phyloP scores from a whole-genome alignment of 1,284 basidiomycete species.

The Trichosporon asahii region DNA sequence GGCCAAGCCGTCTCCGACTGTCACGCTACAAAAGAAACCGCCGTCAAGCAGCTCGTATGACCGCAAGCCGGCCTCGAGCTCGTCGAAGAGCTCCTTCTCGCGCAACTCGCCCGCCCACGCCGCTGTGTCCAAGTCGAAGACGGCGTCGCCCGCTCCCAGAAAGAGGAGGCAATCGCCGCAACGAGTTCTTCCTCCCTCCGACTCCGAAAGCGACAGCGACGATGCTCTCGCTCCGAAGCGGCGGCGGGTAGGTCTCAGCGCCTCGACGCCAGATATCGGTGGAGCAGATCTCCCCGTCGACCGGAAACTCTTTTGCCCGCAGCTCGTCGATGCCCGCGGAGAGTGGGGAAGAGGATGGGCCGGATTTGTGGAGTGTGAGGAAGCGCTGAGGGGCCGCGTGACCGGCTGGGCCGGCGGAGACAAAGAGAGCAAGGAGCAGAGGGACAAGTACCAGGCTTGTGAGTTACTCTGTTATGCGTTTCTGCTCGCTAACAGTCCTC shows the following conservation, averaged over 20 bases:
- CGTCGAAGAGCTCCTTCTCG: neutral
- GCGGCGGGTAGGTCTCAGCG: slow-evolving; percentile 14
- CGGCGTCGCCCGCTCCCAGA: slow-evolving; percentile 11
- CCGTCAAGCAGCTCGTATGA: neutral
- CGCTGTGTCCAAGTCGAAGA: neutral
- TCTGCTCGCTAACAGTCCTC: neutral
- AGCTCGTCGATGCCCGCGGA: slow-evolving; percentile 37
- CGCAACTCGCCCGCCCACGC: neutral
- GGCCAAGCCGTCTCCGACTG: neutral
- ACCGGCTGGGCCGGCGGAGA: slow-evolving; percentile 34
- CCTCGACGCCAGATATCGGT: slow-evolving; percentile 11
- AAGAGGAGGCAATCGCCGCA: slow-evolving; percentile 13
- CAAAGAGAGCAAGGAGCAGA: slow-evolving; percentile 17
- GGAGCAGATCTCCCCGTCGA: slow-evolving; percentile 26
- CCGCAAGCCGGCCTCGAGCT: slow-evolving; percentile 12
- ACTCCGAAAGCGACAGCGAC: slow-evolving; percentile 24
- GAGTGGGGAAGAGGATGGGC: slow-evolving; percentile 44
- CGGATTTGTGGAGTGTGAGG: slow-evolving; percentile 41
- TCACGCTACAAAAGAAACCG: neutral
- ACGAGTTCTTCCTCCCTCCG: slow-evolving; percentile 22
- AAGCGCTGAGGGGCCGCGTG: slow-evolving; percentile 32
- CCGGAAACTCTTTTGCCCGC: slow-evolving; percentile 32
- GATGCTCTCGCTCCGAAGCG: slow-evolving; percentile 28
- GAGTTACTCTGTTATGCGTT: neutral
- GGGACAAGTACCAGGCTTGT: slow-evolving; percentile 25